Base-by-base conservation (phyloP, 305 asterid genomes). In the Fraxinus latifolia region DNA sequence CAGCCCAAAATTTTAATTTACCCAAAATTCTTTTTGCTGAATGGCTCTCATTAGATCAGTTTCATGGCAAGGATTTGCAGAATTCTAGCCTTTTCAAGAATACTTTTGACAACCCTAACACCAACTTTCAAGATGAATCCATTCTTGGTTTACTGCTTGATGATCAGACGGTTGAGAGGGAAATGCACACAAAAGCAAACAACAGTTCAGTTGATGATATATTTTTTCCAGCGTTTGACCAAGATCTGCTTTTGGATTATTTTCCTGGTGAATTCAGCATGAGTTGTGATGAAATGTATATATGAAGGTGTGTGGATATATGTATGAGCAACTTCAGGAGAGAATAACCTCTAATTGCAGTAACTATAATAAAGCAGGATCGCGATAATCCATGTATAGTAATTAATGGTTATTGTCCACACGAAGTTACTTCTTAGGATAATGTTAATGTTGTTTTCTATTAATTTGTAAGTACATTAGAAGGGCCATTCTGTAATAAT, bases 11-110 rank as follows among this genome's bases (percentile, higher is more conserved):
- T n/a, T 74, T 87, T 81, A 89, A 39, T 65, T 82, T 88, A 32
- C 98, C 97, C 0, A 93, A 91, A 84, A 83, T 90, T 75, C 68
- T 90, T 37, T 92, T 92, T 67, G 85, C 96, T 17, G 96, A 92
- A 76, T 92, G 96, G 96, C 83, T 92, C 14, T 80, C 85, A 17
- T 60, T 84, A 21, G 91, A 91, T 74, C 84, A 87, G 55, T 89
- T 90, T 80, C 89, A 84, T 6, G 86, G 85, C 27, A 88, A 79
- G 34, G 82, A 75, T 37, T 19, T 53, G 5, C 84, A 76, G 32
- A 87, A 76, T 55, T 82, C 86, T 8, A 72, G 78, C 76, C 70
- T 27, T 82, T 75, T 77, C 37, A 82, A 80, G 19, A 60, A 25
- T 55, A 19, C 31, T 39, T 44, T 80, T 8, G 88, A 84, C n/a